These are phyloP conservation scores for Candida nitratophila DNA, from an alignment of 805 yeast species.

Conservation along the genomic window DNA sequence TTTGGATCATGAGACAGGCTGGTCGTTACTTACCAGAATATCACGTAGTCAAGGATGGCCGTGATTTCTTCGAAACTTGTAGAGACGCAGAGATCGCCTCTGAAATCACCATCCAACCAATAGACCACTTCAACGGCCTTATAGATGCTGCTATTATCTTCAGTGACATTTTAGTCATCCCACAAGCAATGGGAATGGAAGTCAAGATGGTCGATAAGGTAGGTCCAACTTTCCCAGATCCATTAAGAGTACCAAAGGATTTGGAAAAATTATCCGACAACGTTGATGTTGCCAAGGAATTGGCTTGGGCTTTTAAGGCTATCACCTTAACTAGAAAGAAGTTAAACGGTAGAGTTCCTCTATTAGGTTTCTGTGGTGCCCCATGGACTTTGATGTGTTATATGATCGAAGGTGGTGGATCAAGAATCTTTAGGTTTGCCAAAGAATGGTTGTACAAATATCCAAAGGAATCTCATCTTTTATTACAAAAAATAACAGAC, in stretches of 20 bases:
- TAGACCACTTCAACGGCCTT: constrained; percentile 80
- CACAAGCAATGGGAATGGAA: constrained; percentile 96
- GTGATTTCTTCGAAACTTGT: constrained; percentile 94
- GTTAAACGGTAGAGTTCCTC: constrained; percentile 84
- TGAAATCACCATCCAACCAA: constrained; percentile 91
- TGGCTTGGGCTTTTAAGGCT: constrained; percentile 95
- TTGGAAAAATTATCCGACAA: constrained; percentile 44
- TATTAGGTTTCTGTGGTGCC: constrained; percentile 93
- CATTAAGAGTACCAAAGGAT: constrained; percentile 71
- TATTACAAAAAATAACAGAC: constrained; percentile 74
- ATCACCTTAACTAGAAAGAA: constrained; percentile 84
- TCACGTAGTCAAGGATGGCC: constrained; percentile 75
- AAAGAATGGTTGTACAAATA: constrained; percentile 87
- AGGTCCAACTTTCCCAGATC: constrained; percentile 90
- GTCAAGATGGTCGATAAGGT: constrained; percentile 91
- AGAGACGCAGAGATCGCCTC: constrained; percentile 91
- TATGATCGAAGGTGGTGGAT: constrained; percentile 97
- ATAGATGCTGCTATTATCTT: constrained; percentile 96
- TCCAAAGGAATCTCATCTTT: constrained; percentile 61
- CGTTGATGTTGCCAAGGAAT: constrained; percentile 67
- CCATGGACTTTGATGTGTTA: constrained; percentile 97
- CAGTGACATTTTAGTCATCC: constrained; percentile 90
- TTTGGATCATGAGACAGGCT: constrained; percentile 99
- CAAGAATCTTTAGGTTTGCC: constrained; percentile 83
- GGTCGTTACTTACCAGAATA: constrained; percentile 91